Evolutionary conservation across 225 moss, liverwort and hornwort genomes (phyloP).

Genomic region (Marchantia polymorpha): DNA sequence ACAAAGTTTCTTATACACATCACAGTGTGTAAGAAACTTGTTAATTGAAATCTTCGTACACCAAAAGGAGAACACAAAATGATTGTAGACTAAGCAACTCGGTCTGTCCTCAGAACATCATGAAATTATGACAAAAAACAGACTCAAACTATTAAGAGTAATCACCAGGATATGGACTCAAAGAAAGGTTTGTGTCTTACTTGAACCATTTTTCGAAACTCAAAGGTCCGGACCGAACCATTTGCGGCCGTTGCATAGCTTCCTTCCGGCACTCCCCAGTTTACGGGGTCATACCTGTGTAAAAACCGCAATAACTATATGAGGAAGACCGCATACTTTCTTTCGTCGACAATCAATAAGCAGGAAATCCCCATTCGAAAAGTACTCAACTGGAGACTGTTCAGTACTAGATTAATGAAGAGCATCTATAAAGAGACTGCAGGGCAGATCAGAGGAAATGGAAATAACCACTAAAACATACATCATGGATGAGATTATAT

Average conservation of each 20-base stretch:
- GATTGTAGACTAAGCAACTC: too few species aligned
- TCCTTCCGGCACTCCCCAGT: constrained; percentile 96
- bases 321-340: too few species aligned
- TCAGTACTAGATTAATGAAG: too few species aligned
- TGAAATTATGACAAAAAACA: too few species aligned
- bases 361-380: too few species aligned
- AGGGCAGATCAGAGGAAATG: neutral
- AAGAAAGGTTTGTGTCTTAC: constrained; percentile 24
- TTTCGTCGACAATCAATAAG: too few species aligned
- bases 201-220: constrained; percentile 93
- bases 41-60: too few species aligned
- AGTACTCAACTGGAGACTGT: too few species aligned
- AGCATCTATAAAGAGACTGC: neutral
- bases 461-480: neutral
- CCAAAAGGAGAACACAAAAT: too few species aligned
- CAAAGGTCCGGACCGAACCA: constrained; percentile 64
- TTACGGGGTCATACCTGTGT: constrained; percentile 83
- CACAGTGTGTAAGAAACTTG: too few species aligned
- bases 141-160: neutral
- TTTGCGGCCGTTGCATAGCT: constrained; percentile 83
- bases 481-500: neutral
- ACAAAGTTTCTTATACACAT: too few species aligned
- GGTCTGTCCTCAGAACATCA: too few species aligned
- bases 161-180: neutral
- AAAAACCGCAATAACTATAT: neutral